Evolutionary conservation across 768 basidiomycete species (phyloP), one percentile per base, ranked within the genome.

Genomic region (Termitomyces heimii): DNA sequence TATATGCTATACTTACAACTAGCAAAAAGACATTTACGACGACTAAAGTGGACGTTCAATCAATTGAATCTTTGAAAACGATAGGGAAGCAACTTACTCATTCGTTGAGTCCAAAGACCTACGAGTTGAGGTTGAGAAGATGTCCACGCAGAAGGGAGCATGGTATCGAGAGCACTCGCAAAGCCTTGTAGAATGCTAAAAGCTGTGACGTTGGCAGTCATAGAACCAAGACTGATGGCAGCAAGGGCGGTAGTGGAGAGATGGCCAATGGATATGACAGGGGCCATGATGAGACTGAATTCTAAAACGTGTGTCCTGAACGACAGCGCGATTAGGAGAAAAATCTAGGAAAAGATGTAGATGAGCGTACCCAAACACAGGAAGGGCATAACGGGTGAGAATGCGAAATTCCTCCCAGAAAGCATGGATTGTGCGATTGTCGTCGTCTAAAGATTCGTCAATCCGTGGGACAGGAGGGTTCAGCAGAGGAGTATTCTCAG

Each of bases 121-220:
- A 98, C 92, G 12, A 92, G 77, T 16, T 86, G 73, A 0, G 94
- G 96, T 31, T 88, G 84, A 1, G 85, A 67, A 4, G 93, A 94
- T 0, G 97, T 95, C 94, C 92, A 99, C n/a, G 96, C 95, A 40
- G 92, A 84, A 0, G 97, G 96, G 13, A 98, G 83, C 65, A 99
- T 81, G 0, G 95, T 95, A 69, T 99, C 97, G 20, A 99, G 82
- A 0, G 92, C 86, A 49, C 88, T 90, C 12, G 83, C 75, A 55
- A 96, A 83, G n/a, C 93, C 93, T 62, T 89, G 88, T 9, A 94
- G 75, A 54, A 96, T 86, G 61, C 86, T 89, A 62, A 88, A 88
- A 2, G 83, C 88, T 0, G 89, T 85, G 14, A 86, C 84, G 54
- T 79, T 82, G 20, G 84, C 84, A 0, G 86, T 88, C 86, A 90